Evolutionary conservation across 495 filamentous ascomycete species (phyloP), one percentile per base, ranked within the genome.

Genomic region (Talaromyces trachyspermus): DNA sequence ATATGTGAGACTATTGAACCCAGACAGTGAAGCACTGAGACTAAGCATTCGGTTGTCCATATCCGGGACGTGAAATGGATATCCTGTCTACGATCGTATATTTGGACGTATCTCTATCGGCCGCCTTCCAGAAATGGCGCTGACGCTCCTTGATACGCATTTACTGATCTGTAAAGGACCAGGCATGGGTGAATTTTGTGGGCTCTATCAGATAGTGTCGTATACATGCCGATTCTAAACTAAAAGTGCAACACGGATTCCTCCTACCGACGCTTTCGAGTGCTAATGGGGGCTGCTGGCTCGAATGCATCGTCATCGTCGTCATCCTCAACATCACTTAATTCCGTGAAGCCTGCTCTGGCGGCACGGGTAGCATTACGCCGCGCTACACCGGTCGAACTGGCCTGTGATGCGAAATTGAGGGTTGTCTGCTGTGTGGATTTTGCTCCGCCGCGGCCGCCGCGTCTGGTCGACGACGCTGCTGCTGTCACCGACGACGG

Each of bases 241-340:
- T 37, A 37, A 15, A 15, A 10, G 5, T 17, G n/a, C 14, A n/a
- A 15, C 33, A 7, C 19, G 8, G 10, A 12, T 36, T 10, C 38
- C 38, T 22, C 18, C 30, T 36, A 46, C 30, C 44, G 44, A 12
- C 44, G 44, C 18, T 33, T 33, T 2, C 44, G 52, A 57, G 0
- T 51, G n/a, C n/a, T n/a, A 27, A 24, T 49, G 9, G 55, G 39
- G 24, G 69, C 59, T 43, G 72, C 64, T 20, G 75, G 70, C 62
- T 92, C 88, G 66, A 94, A 92, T 1, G 85, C 88, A 69, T 95
- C 89, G 47, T 86, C 78, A 23, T 80, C 79, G 30, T 84, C 83
- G 1, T 77, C 81, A 4, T 88, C 87, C 48, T 85, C 76, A 51
- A 80, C 85, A 54, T 89, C 86, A 51, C 86, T 85, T 49, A 46